Base-by-base conservation (phyloP, 306 rosid species). In the Cicer pinnatifidum region DNA sequence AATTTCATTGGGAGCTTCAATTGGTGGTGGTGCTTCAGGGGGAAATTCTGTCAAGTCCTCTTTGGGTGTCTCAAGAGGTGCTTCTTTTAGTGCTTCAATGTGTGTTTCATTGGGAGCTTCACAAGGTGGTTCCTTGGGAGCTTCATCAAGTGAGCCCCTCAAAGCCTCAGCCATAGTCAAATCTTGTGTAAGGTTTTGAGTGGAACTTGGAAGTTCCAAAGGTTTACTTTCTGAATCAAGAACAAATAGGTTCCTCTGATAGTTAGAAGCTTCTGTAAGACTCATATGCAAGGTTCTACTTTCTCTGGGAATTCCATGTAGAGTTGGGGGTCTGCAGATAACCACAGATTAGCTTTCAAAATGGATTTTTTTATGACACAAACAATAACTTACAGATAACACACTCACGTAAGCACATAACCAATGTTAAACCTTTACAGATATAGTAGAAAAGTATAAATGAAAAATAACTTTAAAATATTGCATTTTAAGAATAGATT, bases 281-380 rank as follows among this genome's bases (percentile, higher is more conserved):
- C 91, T 88, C 80, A 82, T 60, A 56, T 84, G 92, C 84, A 94
- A 75, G 7, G 85, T 79, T 77, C 86, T 87, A 76, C 86, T 87
- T 82, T 89, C 97, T 78, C 95, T 82, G 72, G 97, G 97, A 53
- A 94, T 86, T 75, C 97, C 98, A 53, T 84, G 88, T 11, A 94
- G 94, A 67, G 97, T 94, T 59, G 94, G 89, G 13, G 91, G 81
- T 84, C 98, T 94, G 86, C 79, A 85, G 85, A 80, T 28, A 75
- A 67, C 48, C 68, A 64, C 65, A 47, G 16, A 61, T 44, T 59
- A 75, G 67, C 35, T 41, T 41, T 66, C 75, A 54, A 19, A 12
- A 11, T 35, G 11, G 33, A 1, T 60, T 51, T 37, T 20, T 33
- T 56, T 8, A 2, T 8, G 47, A 41, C 38, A 7, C 60, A 11